These are phyloP conservation scores for Schizophyllum commune DNA, from an alignment of 1,284 basidiomycete genomes.

Conservation along the genomic window DNA sequence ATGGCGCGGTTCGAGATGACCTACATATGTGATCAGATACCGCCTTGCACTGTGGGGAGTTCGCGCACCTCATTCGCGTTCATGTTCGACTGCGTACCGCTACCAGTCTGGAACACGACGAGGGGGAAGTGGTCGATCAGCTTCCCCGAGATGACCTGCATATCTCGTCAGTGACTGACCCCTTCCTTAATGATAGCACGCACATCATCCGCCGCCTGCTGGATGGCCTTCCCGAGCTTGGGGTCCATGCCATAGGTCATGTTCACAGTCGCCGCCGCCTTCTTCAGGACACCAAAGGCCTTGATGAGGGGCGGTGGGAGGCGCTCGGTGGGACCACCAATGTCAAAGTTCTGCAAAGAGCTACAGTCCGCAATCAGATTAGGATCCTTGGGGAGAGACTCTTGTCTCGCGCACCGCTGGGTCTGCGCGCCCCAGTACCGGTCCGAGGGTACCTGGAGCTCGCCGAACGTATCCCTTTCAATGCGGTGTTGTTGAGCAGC, in stretches of 20 bases:
- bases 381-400: not conserved
- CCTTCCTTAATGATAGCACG: constrained; percentile 14
- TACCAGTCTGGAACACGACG: constrained; percentile 99
- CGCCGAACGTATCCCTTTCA: constrained; percentile 87
- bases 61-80: constrained; percentile 91
- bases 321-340: constrained; percentile 89
- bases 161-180: constrained; percentile 3
- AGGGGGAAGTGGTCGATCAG: constrained; percentile 95
- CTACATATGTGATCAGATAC: constrained; percentile 28
- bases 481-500: constrained; percentile 46
- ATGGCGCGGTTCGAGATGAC: constrained; percentile 99
- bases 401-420: constrained; percentile 59
- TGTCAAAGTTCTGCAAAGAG: constrained; percentile 97
- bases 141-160: constrained; percentile 90
- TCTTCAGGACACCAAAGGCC: constrained; percentile 97
- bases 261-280: constrained; percentile 94
- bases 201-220: constrained; percentile 91
- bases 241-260: constrained; percentile 86
- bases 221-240: constrained; percentile 85
- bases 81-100: constrained; percentile 99
- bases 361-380: constrained; percentile 27
- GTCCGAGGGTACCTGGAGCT: constrained; percentile 89
- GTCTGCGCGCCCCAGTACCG: constrained; percentile 99
- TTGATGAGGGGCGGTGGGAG: constrained; percentile 94
- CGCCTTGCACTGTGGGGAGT: not conserved